Evolutionary conservation across 192 early-diverging fungal species (phyloP).

Genomic region (Backusella mclennaniae): DNA sequence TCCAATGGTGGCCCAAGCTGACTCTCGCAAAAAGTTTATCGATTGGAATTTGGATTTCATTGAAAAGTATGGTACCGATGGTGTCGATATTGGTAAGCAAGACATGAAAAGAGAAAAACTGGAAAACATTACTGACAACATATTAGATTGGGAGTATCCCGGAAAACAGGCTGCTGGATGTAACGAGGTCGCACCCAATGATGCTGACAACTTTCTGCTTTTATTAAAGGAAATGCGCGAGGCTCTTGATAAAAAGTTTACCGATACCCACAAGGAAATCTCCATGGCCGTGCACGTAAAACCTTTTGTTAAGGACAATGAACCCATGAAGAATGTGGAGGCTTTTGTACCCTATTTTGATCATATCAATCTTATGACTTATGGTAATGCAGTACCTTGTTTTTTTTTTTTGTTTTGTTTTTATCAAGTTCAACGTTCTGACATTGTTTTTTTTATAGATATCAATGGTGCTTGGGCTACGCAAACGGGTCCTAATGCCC

Average conservation of each 20-base stretch:
- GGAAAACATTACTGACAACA: background rate
- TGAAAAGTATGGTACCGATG: slow-evolving; percentile 54
- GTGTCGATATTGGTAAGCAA: slow-evolving; percentile 53
- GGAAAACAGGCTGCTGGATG: slow-evolving; percentile 51
- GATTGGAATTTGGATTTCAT: slow-evolving; percentile 54
- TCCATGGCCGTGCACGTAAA: slow-evolving; percentile 58
- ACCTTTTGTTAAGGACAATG: slow-evolving; percentile 50
- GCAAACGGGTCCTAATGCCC: slow-evolving; percentile 61
- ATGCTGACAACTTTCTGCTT: slow-evolving; percentile 51
- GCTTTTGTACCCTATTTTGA: slow-evolving; percentile 53
- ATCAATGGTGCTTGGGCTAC: slow-evolving; percentile 55
- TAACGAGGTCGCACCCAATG: slow-evolving; percentile 47
- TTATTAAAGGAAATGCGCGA: slow-evolving; percentile 55
- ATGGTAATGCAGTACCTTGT: slow-evolving; percentile 42
- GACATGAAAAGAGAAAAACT: background rate
- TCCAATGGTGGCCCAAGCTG: slow-evolving; percentile 46
- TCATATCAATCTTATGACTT: slow-evolving; percentile 65
- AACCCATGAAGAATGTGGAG: slow-evolving; percentile 45
- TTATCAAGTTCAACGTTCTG: too few relatives aligned
- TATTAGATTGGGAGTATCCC: slow-evolving; percentile 62
- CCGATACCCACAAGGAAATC: slow-evolving; percentile 45
- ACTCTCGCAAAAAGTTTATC: slow-evolving; percentile 54
- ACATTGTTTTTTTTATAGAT: background rate
- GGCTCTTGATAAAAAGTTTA: slow-evolving; percentile 42
- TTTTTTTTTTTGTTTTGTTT: background rate